phyloP scores from a whole-genome alignment of 352 stramenopile genomes.

The Pythium oligandrum region DNA sequence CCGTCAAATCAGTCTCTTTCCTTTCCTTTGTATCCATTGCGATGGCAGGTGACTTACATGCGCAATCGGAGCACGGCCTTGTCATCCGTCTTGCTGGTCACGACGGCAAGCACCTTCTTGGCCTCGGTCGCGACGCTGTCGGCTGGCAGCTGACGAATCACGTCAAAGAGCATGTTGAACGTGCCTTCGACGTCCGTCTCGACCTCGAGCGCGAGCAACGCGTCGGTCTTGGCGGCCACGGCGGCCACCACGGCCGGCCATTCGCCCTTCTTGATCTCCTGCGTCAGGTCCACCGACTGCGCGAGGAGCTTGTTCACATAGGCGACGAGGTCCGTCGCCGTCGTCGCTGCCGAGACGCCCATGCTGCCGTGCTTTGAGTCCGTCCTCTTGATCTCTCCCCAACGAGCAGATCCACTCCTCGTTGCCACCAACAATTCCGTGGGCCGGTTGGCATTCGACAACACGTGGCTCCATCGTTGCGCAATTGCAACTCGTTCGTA shows the following conservation, averaged over 20 bases:
- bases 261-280: conserved; percentile 66
- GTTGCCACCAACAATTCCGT: too few relatives aligned
- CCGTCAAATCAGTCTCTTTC: not conserved
- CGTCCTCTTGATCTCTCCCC: too few relatives aligned
- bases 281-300: conserved; percentile 40
- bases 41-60: conserved; percentile 29
- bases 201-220: conserved; percentile 58
- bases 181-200: conserved; percentile 76
- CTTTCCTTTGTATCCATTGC: not conserved
- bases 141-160: conserved; percentile 32
- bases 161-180: conserved; percentile 65
- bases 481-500: too few relatives aligned
- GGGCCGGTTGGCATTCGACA: too few relatives aligned
- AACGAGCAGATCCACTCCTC: too few relatives aligned
- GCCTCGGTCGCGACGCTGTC: conserved; percentile 27
- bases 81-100: conserved; percentile 41
- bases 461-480: too few relatives aligned
- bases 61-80: conserved; percentile 67
- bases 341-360: conserved; percentile 8
- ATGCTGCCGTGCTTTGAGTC: conserved; percentile 1
- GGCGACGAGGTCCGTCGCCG: conserved; percentile 55
- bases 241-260: conserved; percentile 37
- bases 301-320: conserved; percentile 81
- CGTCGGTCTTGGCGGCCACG: conserved; percentile 41
- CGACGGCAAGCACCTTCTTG: conserved; percentile 41